Conservation (phyloP, 1,139 yeast genomes). For the Blastobotrys arbuscula region DNA sequence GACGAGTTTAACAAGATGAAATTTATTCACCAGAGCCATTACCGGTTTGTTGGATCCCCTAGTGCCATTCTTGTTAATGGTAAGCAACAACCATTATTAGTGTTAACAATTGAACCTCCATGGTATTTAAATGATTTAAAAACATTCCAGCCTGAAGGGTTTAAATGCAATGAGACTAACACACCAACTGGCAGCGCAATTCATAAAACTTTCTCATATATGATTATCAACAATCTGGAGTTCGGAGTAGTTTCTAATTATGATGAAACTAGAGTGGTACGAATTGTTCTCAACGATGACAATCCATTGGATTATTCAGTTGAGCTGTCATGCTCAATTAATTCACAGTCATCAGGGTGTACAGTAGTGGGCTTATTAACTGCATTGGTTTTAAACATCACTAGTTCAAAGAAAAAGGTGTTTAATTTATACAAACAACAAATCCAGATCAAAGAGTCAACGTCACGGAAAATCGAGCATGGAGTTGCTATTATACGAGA, state of each 20-base stretch:
- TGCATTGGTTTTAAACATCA: neutral
- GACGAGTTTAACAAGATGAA: neutral
- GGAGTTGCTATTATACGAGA: neutral
- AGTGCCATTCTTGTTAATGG: conserved; percentile 4
- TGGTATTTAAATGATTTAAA: neutral
- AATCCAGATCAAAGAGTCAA: neutral
- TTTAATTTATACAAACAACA: neutral
- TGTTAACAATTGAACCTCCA: conserved; percentile 3
- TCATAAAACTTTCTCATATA: conserved; percentile 2
- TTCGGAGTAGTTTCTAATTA: conserved; percentile 4
- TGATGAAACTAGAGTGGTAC: neutral
- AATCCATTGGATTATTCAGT: neutral
- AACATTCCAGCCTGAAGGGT: neutral
- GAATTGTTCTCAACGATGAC: neutral
- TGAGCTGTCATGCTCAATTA: neutral
- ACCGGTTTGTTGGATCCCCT: conserved; percentile 3
- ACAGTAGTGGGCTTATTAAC: conserved; percentile 5
- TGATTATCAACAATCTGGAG: conserved; percentile 1
- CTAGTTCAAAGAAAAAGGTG: neutral
- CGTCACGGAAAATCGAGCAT: neutral
- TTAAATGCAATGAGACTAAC: neutral
- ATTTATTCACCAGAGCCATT: conserved; percentile 1
- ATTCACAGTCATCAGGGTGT: neutral
- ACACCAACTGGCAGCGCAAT: neutral
- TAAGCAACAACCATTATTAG: neutral